phyloP scores from a whole-genome alignment of 106 monocot genomes.

The Allium fistulosum region DNA sequence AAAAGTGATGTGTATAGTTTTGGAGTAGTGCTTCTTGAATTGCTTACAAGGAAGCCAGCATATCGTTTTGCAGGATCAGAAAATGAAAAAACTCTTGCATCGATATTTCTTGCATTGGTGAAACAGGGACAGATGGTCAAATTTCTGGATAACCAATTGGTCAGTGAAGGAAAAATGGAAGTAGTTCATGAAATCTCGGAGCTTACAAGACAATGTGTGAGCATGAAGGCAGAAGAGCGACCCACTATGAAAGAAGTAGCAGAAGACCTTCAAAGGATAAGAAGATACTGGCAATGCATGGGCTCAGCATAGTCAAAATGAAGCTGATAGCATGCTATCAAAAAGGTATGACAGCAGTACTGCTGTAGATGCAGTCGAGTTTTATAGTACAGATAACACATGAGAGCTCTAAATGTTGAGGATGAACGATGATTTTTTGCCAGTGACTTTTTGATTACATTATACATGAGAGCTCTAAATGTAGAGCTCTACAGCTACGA shows the following conservation, averaged over 20 bases:
- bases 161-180: slow-evolving; percentile 5
- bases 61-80: neutral
- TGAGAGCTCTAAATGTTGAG: no score
- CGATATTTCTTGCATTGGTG: slow-evolving; percentile 14
- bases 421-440: no score
- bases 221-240: slow-evolving; percentile 17
- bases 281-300: neutral
- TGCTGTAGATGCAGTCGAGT: no score
- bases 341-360: no score
- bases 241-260: slow-evolving; percentile 34
- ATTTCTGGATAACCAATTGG: slow-evolving; percentile 16
- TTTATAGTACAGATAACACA: no score
- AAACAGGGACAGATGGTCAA: slow-evolving; percentile 6
- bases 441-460: no score
- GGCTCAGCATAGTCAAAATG: neutral
- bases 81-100: slow-evolving; percentile 15
- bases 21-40: slow-evolving; percentile 40
- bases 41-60: slow-evolving; percentile 5
- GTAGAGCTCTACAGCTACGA: no score
- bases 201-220: slow-evolving; percentile 15
- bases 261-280: slow-evolving; percentile 3
- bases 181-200: neutral
- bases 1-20: slow-evolving; percentile 59
- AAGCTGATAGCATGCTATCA: no score
- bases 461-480: no score